phyloP scores from a whole-genome alignment of 345 rosid species.

The Populus nigra region DNA sequence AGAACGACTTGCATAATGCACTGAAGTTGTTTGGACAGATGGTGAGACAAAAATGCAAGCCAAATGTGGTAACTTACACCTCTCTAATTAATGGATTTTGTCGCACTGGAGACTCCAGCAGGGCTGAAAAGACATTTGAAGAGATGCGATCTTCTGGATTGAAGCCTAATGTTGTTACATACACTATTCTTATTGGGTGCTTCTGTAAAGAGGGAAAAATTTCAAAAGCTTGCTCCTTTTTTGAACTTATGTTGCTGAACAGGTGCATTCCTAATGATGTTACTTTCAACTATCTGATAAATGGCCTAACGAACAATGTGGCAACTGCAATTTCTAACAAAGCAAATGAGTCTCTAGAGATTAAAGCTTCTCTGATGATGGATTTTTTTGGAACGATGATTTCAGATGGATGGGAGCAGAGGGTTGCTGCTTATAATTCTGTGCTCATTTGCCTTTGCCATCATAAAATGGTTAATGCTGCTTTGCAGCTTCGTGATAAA shows the following conservation, averaged over 20 bases:
- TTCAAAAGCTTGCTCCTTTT: constrained; percentile 56
- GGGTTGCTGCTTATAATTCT: constrained; percentile 59
- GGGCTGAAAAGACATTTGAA: constrained; percentile 57
- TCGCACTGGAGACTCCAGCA: constrained; percentile 43
- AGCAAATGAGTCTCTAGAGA: constrained; percentile 26
- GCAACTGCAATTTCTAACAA: constrained; percentile 12
- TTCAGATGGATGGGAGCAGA: constrained; percentile 55
- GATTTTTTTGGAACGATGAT: constrained; percentile 51
- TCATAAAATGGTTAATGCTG: constrained; percentile 61
- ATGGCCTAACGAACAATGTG: constrained; percentile 54
- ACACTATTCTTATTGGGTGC: constrained; percentile 61
- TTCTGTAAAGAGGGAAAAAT: constrained; percentile 62
- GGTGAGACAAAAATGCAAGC: constrained; percentile 59
- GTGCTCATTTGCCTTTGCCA: constrained; percentile 60
- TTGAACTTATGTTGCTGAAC: constrained; percentile 69
- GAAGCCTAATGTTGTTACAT: constrained; percentile 78
- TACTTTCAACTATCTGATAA: constrained; percentile 63
- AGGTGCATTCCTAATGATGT: constrained; percentile 67
- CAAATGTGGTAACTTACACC: constrained; percentile 75
- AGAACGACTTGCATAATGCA: constrained; percentile 59
- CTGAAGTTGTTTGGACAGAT: constrained; percentile 52
- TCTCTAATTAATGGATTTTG: constrained; percentile 75
- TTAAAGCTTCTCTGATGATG: constrained; percentile 41
- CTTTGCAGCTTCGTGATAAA: constrained; percentile 49
- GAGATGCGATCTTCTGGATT: constrained; percentile 57